A percentile compares a stretch with the other conserved stretches of the same genome.
Conservation (phyloP, 768 basidiomycete species). For the Pleurotus ostreatus region DNA sequence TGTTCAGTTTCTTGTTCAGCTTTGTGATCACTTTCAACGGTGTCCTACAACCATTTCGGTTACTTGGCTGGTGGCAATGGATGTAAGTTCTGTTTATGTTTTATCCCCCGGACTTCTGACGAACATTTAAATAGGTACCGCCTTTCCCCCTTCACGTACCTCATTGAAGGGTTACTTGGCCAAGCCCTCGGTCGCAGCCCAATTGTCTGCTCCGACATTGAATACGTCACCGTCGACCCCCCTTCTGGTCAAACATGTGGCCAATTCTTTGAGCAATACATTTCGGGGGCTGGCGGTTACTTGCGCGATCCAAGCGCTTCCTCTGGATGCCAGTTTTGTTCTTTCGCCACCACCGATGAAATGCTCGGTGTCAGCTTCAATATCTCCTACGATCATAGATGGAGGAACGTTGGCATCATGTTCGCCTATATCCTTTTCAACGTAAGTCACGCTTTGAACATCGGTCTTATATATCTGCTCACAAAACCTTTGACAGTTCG, state of each 20-base stretch:
- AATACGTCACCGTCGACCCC: slow-evolving; percentile 58
- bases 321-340: slow-evolving; percentile 52
- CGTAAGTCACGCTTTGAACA: slow-evolving; percentile 21
- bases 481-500: slow-evolving; percentile 30
- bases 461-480: background rate
- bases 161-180: slow-evolving; percentile 46
- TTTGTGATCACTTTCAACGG: slow-evolving; percentile 69
- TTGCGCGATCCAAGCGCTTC: slow-evolving; percentile 50
- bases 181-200: slow-evolving; percentile 48
- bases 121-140: slow-evolving; percentile 25
- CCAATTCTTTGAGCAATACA: slow-evolving; percentile 47
- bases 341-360: slow-evolving; percentile 46
- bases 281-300: slow-evolving; percentile 51
- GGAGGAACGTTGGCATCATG: slow-evolving; percentile 51
- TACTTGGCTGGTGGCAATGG: slow-evolving; percentile 70
- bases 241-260: slow-evolving; percentile 57
- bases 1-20: slow-evolving; percentile 57
- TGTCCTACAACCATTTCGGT: slow-evolving; percentile 59
- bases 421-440: slow-evolving; percentile 45
- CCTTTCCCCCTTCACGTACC: slow-evolving; percentile 47
- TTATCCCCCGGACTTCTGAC: too few relatives aligned
- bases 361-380: slow-evolving; percentile 56
- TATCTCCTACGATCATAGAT: slow-evolving; percentile 50
- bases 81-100: slow-evolving; percentile 28
- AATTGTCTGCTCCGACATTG: slow-evolving; percentile 55